Conservation (phyloP, 352 stramenopile species). For the Pythium aphanidermatum region DNA sequence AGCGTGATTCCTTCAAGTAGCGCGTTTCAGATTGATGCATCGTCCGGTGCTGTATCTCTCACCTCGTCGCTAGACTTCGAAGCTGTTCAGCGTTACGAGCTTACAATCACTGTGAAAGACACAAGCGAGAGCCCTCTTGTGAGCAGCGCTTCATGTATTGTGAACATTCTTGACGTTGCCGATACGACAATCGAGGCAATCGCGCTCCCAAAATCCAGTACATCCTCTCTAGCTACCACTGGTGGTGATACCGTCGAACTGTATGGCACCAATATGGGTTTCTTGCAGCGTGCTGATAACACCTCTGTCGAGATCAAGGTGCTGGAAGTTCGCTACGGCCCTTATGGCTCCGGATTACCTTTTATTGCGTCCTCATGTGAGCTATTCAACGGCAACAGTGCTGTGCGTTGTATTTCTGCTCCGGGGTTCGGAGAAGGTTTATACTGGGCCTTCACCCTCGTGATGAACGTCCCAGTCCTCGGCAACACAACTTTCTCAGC, state of each 20-base stretch:
- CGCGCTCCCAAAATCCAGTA: neutral
- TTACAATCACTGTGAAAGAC: slow-evolving; percentile 34
- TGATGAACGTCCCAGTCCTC: slow-evolving; percentile 31
- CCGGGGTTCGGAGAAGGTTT: slow-evolving; percentile 33
- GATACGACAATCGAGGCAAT: slow-evolving; percentile 25
- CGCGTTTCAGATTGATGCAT: slow-evolving; percentile 25
- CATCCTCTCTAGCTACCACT: slow-evolving; percentile 20
- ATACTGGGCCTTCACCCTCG: slow-evolving; percentile 44
- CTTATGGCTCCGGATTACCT: slow-evolving; percentile 26
- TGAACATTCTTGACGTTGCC: slow-evolving; percentile 15
- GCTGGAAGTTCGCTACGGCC: slow-evolving; percentile 36
- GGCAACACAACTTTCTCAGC: slow-evolving; percentile 37
- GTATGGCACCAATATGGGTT: slow-evolving; percentile 46
- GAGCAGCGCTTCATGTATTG: neutral
- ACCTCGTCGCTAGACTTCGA: slow-evolving; percentile 37
- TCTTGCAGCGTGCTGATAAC: slow-evolving; percentile 36
- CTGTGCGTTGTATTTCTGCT: slow-evolving; percentile 32
- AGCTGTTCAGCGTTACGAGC: slow-evolving; percentile 30
- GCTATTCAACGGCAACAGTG: slow-evolving; percentile 39
- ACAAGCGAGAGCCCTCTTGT: slow-evolving; percentile 18
- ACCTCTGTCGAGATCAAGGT: slow-evolving; percentile 26
- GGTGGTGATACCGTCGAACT: slow-evolving; percentile 34
- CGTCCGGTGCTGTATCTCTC: slow-evolving; percentile 27
- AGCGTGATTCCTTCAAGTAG: slow-evolving; percentile 25
- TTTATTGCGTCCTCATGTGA: slow-evolving; percentile 35